Percentiles rank a stretch among this genome's conserved stretches.
These are phyloP conservation scores for Thelonectria olida DNA, from an alignment of 2,329 filamentous ascomycete genomes.

Conservation along the genomic window DNA sequence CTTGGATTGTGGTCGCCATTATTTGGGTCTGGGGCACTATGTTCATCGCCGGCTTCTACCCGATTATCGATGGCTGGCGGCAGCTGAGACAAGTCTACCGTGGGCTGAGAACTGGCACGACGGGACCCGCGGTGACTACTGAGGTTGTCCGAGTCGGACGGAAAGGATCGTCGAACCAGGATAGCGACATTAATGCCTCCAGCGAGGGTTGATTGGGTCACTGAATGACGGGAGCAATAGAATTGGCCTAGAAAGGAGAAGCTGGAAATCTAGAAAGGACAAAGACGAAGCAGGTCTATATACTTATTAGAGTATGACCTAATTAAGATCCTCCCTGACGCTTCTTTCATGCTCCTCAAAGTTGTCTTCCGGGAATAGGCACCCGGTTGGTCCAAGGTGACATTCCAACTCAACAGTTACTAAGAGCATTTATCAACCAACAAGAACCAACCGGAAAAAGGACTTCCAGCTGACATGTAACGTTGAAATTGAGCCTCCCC, in stretches of 20 bases:
- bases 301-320: no score
- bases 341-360: no score
- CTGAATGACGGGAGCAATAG: neutral
- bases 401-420: neutral
- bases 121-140: neutral
- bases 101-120: conserved; percentile 7
- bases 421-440: neutral
- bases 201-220: neutral
- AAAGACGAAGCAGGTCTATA: no score
- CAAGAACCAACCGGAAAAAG: neutral
- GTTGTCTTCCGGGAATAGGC: neutral
- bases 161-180: neutral
- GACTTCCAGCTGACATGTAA: neutral
- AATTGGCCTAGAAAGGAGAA: neutral
- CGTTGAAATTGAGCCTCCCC: no score
- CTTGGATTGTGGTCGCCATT: conserved; percentile 60
- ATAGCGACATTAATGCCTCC: conserved; percentile 6
- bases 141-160: neutral
- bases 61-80: conserved; percentile 55
- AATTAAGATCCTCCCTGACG: no score
- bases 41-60: conserved; percentile 59
- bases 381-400: neutral
- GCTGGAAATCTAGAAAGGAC: no score
- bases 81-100: conserved; percentile 33
- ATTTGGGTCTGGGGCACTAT: conserved; percentile 64